phyloP scores from a whole-genome alignment of 2,329 filamentous ascomycete genomes.

The Gyromitra esculenta region DNA sequence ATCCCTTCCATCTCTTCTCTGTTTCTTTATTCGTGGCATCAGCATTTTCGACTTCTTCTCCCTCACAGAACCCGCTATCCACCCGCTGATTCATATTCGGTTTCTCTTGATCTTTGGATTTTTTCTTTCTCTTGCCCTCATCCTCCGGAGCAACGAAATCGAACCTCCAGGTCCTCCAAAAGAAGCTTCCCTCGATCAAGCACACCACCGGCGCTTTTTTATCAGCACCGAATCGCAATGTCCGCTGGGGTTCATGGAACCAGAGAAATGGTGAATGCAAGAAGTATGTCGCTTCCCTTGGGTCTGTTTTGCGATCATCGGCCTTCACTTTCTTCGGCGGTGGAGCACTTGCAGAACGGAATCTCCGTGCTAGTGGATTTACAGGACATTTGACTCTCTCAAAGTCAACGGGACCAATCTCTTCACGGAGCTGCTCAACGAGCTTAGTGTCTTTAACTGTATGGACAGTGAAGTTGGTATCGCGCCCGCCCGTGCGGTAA shows the following conservation, averaged over 20 bases:
- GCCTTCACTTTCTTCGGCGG: constrained; percentile 28
- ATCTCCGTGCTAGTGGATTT: neutral
- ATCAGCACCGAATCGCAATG: constrained; percentile 40
- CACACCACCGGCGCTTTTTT: constrained; percentile 47
- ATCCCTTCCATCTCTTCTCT: constrained; percentile 31
- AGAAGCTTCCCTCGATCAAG: constrained; percentile 40
- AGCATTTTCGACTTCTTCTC: neutral
- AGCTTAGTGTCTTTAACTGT: constrained; percentile 40
- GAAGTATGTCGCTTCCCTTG: constrained; percentile 45
- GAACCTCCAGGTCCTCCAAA: constrained; percentile 51
- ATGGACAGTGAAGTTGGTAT: constrained; percentile 33
- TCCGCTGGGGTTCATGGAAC: constrained; percentile 39
- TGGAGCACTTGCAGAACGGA: neutral
- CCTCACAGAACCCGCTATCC: constrained; percentile 48
- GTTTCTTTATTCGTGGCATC: constrained; percentile 5
- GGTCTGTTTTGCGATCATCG: constrained; percentile 45
- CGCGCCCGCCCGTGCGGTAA: constrained; percentile 22
- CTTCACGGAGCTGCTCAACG: constrained; percentile 22
- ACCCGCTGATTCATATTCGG: constrained; percentile 14
- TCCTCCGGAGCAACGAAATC: constrained; percentile 44
- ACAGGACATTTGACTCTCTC: neutral
- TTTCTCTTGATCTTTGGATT: constrained; percentile 3
- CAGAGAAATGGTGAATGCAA: constrained; percentile 43
- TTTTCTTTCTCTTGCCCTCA: constrained; percentile 17
- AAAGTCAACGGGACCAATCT: constrained; percentile 33